These are phyloP conservation scores for Endogone sp. DNA, from an alignment of 192 early-diverging fungal species.

Conservation along the genomic window DNA sequence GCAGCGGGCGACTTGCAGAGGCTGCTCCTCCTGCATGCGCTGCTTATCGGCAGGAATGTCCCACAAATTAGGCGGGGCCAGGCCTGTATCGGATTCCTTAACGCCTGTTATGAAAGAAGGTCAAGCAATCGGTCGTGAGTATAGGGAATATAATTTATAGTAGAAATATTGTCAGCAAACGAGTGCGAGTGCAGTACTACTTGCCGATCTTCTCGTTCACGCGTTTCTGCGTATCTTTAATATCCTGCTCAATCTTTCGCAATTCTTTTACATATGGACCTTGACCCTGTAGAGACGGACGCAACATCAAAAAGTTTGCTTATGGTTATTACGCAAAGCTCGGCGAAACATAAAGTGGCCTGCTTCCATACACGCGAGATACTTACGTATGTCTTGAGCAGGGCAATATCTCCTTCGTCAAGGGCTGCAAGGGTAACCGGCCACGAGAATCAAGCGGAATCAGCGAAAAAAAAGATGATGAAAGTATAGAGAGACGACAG, in stretches of 20 bases:
- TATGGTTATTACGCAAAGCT: neutral
- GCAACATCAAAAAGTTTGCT: neutral
- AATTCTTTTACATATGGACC: slow-evolving; percentile 97
- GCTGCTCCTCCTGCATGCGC: slow-evolving; percentile 93
- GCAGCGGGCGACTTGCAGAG: slow-evolving; percentile 93
- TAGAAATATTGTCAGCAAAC: neutral
- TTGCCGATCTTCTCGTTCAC: slow-evolving; percentile 98
- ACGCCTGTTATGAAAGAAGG: slow-evolving; percentile 56
- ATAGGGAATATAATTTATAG: neutral
- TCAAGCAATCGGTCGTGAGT: neutral
- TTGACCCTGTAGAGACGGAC: too few species aligned
- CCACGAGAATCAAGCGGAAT: slow-evolving; percentile 2
- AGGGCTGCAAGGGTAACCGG: slow-evolving; percentile 45
- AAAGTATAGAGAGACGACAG: too few species aligned
- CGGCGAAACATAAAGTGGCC: neutral
- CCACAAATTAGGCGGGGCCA: slow-evolving; percentile 97
- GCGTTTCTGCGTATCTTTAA: slow-evolving; percentile 96
- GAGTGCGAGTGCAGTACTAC: too few species aligned
- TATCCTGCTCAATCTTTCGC: slow-evolving; percentile 89
- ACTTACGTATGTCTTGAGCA: slow-evolving; percentile 88
- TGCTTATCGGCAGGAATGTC: slow-evolving; percentile 99
- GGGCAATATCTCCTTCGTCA: slow-evolving; percentile 89
- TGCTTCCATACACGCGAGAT: neutral
- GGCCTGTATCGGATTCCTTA: slow-evolving; percentile 97
- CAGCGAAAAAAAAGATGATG: too few species aligned